Base-by-base conservation (phyloP, 306 rosid genomes). In the Vigna unguiculata region DNA sequence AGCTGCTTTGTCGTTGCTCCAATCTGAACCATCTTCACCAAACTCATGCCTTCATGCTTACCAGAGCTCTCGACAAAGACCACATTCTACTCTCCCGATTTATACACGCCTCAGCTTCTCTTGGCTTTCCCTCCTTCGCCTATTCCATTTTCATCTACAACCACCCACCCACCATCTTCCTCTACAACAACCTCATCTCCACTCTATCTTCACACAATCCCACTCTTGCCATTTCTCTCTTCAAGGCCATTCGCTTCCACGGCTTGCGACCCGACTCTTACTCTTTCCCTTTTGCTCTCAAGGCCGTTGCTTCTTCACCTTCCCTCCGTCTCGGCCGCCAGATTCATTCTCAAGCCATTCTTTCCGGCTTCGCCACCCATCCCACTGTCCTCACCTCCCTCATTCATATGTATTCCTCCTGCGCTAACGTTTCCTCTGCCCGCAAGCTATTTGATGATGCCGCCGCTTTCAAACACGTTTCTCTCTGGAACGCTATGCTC, bases 401-500 rank as follows among this genome's bases (percentile, higher is more conserved):
- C 22, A 64, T 89, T 76, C 93, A 60, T 1, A 83, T 86, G 90
- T 91, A 91, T 78, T 89, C 89, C 19, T 83, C 77, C 38, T 89
- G 83, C 40, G 60, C 30, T 20, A 21, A 54, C 41, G 63, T 87
- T 79, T 71, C 48, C 24, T 79, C 79, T 46, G 92, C 94, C 22
- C 85, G 94, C 28, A 85, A 78, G 63, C 49, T 89, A 20, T 91
- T 91, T 7, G 90, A 91, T 48, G 83, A 91, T 48, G 83, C 11
- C 9, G 72, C 81, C 24, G 0, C 17, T 12, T 51, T 21, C 1
- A 66, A 74, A 76, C 81, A 75, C 20, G 82, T 51, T 36, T 77
- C 80, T 17, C 72, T 84, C 25, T 89, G 87, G 87, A 91, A 89
- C 60, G 86, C 88, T 30, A 85, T 91, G 90, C 65, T 91, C 20